phyloP scores from a whole-genome alignment of 2,329 filamentous ascomycete species.

The Chlorencoelia australis region DNA sequence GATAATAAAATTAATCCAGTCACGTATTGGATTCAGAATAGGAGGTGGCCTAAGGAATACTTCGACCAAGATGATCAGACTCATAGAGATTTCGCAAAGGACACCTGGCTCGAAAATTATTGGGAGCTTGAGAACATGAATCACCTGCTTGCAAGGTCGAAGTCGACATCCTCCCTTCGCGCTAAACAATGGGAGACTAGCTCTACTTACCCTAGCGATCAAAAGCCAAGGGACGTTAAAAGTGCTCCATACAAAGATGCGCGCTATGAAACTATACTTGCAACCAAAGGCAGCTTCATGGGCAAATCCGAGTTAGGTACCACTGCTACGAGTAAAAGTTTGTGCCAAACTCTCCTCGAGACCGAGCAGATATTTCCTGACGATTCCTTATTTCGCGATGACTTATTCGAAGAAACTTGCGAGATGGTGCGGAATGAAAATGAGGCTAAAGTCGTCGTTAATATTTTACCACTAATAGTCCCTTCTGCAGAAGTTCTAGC shows the following conservation, averaged over 20 bases:
- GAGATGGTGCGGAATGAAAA: constrained; percentile 27
- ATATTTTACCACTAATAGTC: constrained; percentile 30
- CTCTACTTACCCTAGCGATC: constrained; percentile 27
- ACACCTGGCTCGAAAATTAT: background rate
- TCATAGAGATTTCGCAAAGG: background rate
- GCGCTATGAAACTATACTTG: background rate
- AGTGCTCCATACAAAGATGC: constrained; percentile 10
- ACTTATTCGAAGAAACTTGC: constrained; percentile 30
- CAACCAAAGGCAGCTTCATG: constrained; percentile 1
- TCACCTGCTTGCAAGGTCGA: constrained; percentile 26
- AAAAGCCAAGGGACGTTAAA: constrained; percentile 31
- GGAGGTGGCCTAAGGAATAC: constrained; percentile 19
- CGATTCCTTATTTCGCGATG: constrained; percentile 14
- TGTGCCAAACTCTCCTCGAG: background rate
- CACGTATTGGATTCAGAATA: constrained; percentile 11
- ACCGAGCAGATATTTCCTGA: background rate
- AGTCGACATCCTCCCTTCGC: constrained; percentile 16
- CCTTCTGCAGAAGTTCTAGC: constrained; percentile 4
- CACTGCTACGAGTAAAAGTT: background rate
- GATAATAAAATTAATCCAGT: constrained; percentile 2
- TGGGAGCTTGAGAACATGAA: background rate
- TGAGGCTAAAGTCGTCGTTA: constrained; percentile 25
- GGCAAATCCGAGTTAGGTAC: background rate
- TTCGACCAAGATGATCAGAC: constrained; percentile 9
- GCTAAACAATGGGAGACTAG: constrained; percentile 23